Conservation (phyloP, 2,329 filamentous ascomycete species). For the Pleomassaria siparia region DNA sequence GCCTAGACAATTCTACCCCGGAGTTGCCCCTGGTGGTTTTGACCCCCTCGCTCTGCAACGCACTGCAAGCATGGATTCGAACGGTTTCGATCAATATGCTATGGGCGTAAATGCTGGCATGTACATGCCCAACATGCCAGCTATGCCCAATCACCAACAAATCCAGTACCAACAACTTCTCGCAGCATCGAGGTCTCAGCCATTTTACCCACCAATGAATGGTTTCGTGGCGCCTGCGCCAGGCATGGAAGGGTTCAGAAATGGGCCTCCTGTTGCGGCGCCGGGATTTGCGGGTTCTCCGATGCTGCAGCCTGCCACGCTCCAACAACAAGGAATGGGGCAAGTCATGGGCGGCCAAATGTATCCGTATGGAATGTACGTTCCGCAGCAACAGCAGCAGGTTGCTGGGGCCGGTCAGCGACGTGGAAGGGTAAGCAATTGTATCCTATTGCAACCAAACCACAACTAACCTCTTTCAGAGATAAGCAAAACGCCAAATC, state of each 20-base stretch:
- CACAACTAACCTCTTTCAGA: slow-evolving; percentile 27
- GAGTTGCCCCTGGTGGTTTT: slow-evolving; percentile 40
- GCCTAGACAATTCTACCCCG: slow-evolving; percentile 40
- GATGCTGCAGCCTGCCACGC: slow-evolving; percentile 53
- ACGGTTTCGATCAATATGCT: slow-evolving; percentile 49
- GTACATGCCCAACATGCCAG: slow-evolving; percentile 43
- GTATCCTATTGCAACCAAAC: slow-evolving; percentile 20
- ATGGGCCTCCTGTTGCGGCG: slow-evolving; percentile 44
- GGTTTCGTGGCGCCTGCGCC: slow-evolving; percentile 44
- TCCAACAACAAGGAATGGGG: slow-evolving; percentile 42
- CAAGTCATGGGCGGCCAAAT: slow-evolving; percentile 35
- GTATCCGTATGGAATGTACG: slow-evolving; percentile 57
- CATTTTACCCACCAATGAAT: slow-evolving; percentile 51
- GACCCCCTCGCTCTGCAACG: slow-evolving; percentile 49
- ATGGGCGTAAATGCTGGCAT: slow-evolving; percentile 38
- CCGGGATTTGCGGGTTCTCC: slow-evolving; percentile 45
- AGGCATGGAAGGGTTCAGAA: slow-evolving; percentile 47
- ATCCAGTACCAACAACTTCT: slow-evolving; percentile 62
- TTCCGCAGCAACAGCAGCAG: slow-evolving; percentile 50
- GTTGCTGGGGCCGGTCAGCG: slow-evolving; percentile 53
- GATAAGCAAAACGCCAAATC: slow-evolving; percentile 19
- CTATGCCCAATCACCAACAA: slow-evolving; percentile 50
- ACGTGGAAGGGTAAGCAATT: slow-evolving; percentile 54
- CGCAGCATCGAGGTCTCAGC: slow-evolving; percentile 46
- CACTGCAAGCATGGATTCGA: slow-evolving; percentile 53